A percentile compares a stretch with the other conserved stretches of the same genome.
These are phyloP conservation scores for Iodosphaeria phyllophila DNA, from an alignment of 2,329 filamentous ascomycete species.

Conservation along the genomic window DNA sequence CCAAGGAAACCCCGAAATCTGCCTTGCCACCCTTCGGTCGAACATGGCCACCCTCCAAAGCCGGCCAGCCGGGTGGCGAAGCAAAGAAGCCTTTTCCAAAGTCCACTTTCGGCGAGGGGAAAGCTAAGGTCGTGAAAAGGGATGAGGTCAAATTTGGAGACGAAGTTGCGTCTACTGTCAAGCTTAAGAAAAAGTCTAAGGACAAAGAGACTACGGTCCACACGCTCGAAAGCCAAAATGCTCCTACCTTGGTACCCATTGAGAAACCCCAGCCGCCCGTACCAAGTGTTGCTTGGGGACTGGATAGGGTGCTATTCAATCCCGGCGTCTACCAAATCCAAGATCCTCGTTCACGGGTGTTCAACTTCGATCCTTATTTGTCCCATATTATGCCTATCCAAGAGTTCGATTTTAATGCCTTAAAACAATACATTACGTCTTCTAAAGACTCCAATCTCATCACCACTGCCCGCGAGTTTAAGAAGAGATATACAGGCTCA, in stretches of 20 bases:
- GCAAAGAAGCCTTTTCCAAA: too few species aligned
- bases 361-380: slow-evolving; percentile 93
- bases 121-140: too few species aligned
- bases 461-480: slow-evolving; percentile 43
- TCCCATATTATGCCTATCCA: slow-evolving; percentile 80
- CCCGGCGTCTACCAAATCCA: slow-evolving; percentile 82
- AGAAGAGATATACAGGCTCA: slow-evolving; percentile 76
- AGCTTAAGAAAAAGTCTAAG: neutral
- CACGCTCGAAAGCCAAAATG: too few species aligned
- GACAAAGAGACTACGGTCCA: too few species aligned
- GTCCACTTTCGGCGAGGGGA: too few species aligned
- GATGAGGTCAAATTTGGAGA: neutral
- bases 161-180: neutral
- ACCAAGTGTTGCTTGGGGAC: slow-evolving; percentile 50
- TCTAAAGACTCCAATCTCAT: slow-evolving; percentile 62
- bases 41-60: too few species aligned
- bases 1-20: too few species aligned
- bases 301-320: slow-evolving; percentile 90
- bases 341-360: slow-evolving; percentile 72
- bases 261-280: slow-evolving; percentile 18
- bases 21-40: too few species aligned
- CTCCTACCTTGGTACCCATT: slow-evolving; percentile 12
- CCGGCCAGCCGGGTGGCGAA: too few species aligned
- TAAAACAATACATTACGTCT: slow-evolving; percentile 80
- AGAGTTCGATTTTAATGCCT: slow-evolving; percentile 79